Base-by-base conservation (phyloP, 441 rosid species). In the Sinapis alba region DNA sequence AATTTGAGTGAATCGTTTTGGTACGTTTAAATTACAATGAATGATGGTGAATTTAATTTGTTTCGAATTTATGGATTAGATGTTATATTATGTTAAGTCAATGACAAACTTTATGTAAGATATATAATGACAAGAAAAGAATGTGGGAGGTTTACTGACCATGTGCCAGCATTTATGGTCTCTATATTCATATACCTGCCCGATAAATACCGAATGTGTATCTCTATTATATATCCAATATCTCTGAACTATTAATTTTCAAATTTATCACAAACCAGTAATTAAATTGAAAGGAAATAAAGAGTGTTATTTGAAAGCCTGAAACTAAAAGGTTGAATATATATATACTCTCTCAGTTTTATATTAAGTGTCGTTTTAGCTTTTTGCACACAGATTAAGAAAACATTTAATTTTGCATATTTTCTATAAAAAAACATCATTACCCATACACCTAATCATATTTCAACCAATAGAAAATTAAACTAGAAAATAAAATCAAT, bases 121-220 rank as follows among this genome's bases (percentile, higher is more conserved):
- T 51, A 51, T 45, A 8, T 24, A 16, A 53, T 7, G 60, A 27
- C 43, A 38, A 41, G 68, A 53, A 38, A 60, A 6, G 58, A 30
- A 50, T 72, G 78, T 68, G 26, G 74, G 56, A n/a, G 54, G 18
- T 61, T 59, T 62, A 72, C 69, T 43, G 81, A 72, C 73, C 81
- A 78, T 66, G 77, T 72, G 81, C 74, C 73, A 38, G 74, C 81
- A 78, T 72, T 78, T 77, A 77, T 77, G 72, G 76, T 2, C 7
- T 41, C 15, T 19, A 64, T 19, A 64, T 43, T 57, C 12, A 54
- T 6, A 45, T 47, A 43, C 51, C 8, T 43, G 38, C 5, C 38
- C 26, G 13, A 57, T 16, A 56, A 11, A 13, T 54, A 69, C 15
- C 11, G 34, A 20, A 45, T n/a, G 15, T 61, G 47, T 28, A 45